Conservation (phyloP, 768 basidiomycete species). For the Neoboletus brunneissimus region DNA sequence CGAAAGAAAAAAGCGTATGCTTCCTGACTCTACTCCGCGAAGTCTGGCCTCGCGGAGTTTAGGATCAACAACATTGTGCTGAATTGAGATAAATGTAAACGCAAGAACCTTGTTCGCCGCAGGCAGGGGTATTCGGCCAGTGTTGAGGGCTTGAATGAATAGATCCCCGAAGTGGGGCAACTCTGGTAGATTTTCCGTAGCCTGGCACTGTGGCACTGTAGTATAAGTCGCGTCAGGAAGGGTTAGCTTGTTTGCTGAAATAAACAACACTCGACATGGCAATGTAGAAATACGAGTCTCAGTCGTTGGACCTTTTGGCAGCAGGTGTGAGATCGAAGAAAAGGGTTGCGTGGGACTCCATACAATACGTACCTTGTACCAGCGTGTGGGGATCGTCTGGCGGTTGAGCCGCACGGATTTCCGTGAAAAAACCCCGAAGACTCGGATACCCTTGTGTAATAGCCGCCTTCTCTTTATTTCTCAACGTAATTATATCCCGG, state of each 20-base stretch:
- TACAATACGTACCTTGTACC: neutral
- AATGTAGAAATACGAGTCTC: neutral
- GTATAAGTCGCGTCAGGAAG: neutral
- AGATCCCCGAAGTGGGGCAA: neutral
- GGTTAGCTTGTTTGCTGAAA: neutral
- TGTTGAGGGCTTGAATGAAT: neutral
- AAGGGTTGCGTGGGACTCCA: constrained; percentile 4
- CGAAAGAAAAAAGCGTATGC: neutral
- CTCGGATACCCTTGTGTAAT: neutral
- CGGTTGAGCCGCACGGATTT: neutral
- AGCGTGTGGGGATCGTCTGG: neutral
- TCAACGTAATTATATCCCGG: constrained; percentile 3
- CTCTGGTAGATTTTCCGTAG: neutral
- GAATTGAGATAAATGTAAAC: neutral
- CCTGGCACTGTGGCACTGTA: neutral
- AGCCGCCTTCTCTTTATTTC: neutral
- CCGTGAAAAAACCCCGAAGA: neutral
- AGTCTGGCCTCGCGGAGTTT: constrained; percentile 26
- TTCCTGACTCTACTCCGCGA: constrained; percentile 22
- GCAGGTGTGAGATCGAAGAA: neutral
- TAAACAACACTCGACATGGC: neutral
- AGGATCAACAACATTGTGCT: neutral
- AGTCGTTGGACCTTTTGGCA: neutral
- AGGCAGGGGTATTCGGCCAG: neutral
- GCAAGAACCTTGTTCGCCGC: neutral